phyloP scores from a whole-genome alignment of 2,329 filamentous ascomycete genomes.

The Calonectria montana region DNA sequence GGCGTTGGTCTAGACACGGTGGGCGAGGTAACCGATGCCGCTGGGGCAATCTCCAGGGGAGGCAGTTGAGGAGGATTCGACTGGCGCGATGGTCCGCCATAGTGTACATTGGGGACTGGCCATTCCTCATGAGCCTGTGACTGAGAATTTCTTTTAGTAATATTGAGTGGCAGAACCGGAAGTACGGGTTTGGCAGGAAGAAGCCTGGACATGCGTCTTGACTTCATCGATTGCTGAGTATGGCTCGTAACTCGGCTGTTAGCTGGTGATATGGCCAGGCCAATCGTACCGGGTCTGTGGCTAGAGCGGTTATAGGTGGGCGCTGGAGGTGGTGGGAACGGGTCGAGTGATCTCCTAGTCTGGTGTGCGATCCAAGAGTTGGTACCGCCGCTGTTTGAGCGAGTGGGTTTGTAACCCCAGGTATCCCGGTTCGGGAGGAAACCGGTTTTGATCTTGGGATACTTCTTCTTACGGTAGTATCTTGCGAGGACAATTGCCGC shows the following conservation, averaged over 20 bases:
- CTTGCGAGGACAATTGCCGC: slow-evolving; percentile 59
- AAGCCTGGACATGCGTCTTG: slow-evolving; percentile 54
- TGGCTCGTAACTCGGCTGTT: slow-evolving; percentile 37
- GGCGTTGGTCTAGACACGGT: slow-evolving; percentile 29
- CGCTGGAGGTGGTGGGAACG: slow-evolving; percentile 32
- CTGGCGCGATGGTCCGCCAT: slow-evolving; percentile 13
- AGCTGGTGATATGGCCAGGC: slow-evolving; percentile 56
- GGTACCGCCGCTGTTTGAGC: slow-evolving; percentile 33
- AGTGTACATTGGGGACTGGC: slow-evolving; percentile 23
- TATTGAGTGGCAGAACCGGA: slow-evolving; percentile 39
- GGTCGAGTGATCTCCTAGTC: slow-evolving; percentile 34
- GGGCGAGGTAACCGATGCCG: slow-evolving; percentile 26
- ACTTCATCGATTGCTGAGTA: slow-evolving; percentile 30
- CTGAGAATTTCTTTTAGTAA: slow-evolving; percentile 31
- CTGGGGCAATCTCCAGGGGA: slow-evolving; percentile 21
- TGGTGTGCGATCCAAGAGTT: slow-evolving; percentile 44
- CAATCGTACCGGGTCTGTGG: slow-evolving; percentile 54
- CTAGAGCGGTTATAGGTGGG: slow-evolving; percentile 44
- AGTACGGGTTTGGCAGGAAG: slow-evolving; percentile 60
- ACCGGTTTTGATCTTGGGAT: slow-evolving; percentile 50
- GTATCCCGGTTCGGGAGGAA: slow-evolving; percentile 53
- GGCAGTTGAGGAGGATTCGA: slow-evolving; percentile 26
- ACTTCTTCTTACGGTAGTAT: slow-evolving; percentile 53
- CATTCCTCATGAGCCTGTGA: slow-evolving; percentile 26
- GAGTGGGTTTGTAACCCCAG: slow-evolving; percentile 48